Evolutionary conservation across 1,284 basidiomycete species (phyloP), one percentile per base, ranked within the genome.

Genomic region (Meira nashicola): DNA sequence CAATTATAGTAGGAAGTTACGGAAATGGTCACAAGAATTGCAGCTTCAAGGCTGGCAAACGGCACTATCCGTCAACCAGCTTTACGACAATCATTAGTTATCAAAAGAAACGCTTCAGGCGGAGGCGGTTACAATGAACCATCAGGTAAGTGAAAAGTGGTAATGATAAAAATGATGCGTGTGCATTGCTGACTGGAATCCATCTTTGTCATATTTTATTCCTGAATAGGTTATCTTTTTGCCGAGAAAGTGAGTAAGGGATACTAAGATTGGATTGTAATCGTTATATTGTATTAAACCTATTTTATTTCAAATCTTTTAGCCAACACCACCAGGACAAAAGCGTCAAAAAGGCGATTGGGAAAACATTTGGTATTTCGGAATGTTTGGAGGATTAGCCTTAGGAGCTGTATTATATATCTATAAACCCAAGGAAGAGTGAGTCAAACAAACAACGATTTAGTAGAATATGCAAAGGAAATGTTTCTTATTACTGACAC

Each of bases 351-450:
- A 88, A 79, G 89, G 91, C 78, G 84, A 87, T 54, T 93, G 91
- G 92, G 91, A 77, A 58, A 66, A 63, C 53, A 64, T 74, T 48
- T 77, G 67, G 65, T 71, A 66, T 62, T 66, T 61, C 46, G 75
- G 75, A 49, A 90, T 96, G 86, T 92, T 89, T 75, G 93, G 92
- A 47, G 84, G 87, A 12, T 88, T 96, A 84, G 86, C 82, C 6
- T 82, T 92, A 60, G 89, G 86, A 37, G 81, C 83, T 8, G 84
- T 94, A 48, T 80, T 90, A 72, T 80, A 91, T 49, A 89, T 90
- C 80, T 96, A 93, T 84, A 95, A 95, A 82, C 93, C 94, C 6
- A 92, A 96, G 78, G 93, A 89, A 17, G 92, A 88, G 92, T 92
- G 74, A 68, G 88, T 15, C 2, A 21, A 33, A n/a, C n/a, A n/a